phyloP scores from a whole-genome alignment of 2,329 filamentous ascomycete species.

The Penicillium sp. region DNA sequence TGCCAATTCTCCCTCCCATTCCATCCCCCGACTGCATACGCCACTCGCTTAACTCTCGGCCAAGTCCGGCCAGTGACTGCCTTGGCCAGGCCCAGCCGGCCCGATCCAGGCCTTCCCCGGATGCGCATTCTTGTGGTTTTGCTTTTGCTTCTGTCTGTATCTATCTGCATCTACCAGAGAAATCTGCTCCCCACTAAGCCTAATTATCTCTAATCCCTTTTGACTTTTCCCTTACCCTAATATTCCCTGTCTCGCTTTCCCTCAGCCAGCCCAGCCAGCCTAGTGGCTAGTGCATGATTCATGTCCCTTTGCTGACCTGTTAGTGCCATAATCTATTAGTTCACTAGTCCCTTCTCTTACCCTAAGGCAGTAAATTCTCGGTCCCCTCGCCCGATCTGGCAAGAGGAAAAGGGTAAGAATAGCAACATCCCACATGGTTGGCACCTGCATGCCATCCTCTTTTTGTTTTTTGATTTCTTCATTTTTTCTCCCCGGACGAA shows the following conservation, averaged over 20 bases:
- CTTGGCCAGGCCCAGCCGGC: constrained; percentile 11
- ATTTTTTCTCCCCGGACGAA: neutral
- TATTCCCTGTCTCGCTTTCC: neutral
- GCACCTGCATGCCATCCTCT: constrained; percentile 32
- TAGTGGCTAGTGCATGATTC: constrained; percentile 3
- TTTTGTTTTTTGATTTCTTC: neutral
- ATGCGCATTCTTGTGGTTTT: constrained; percentile 19
- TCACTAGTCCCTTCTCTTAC: neutral
- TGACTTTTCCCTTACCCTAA: neutral
- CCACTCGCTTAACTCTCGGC: constrained; percentile 33
- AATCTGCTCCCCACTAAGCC: neutral
- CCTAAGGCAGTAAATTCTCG: constrained; percentile 1
- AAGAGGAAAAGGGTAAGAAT: constrained; percentile 15
- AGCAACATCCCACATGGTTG: constrained; percentile 38
- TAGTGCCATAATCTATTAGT: neutral
- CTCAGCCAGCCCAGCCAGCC: constrained; percentile 11
- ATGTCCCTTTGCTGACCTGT: neutral
- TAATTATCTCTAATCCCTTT: neutral
- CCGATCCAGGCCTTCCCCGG: constrained; percentile 14
- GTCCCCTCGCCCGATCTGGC: neutral
- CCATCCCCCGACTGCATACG: constrained; percentile 13
- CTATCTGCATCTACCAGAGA: neutral
- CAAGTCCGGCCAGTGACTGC: constrained; percentile 21
- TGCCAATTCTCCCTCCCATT: neutral
- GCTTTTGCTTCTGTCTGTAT: neutral